Base-by-base conservation (phyloP, 352 stramenopile species). In the Phytophthora crassamura region DNA sequence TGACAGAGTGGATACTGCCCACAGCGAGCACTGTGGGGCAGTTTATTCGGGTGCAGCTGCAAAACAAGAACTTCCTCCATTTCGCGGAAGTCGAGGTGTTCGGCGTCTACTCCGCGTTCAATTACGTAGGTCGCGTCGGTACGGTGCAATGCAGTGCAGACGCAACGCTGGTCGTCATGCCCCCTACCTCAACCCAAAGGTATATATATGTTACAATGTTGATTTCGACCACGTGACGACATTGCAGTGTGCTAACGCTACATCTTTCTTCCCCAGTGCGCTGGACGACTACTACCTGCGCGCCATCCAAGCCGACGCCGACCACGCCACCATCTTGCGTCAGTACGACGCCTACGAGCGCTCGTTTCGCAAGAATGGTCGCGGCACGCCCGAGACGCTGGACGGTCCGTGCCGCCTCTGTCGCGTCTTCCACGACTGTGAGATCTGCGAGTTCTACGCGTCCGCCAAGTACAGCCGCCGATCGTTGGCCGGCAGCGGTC, bases 31-130 rank as follows among this genome's bases (percentile, higher is more conserved):
- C 84, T 12, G 61, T 93, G 5, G 93, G 88, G 5, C 78, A 95
- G 69, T 91, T 80, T 50, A 54, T 91, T 5, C 80, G 84, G n/a
- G 72, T 98, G 10, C 95, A 98, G 62, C 63, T 98, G 5, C 86
- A 98, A 66, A 78, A 66, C 38, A 93, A 78, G 47, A 91, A 93
- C 58, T 98, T 97, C 54, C 68, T 98, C 50, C 91, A 98, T 67
- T 75, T 98, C 50, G 90, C 91, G 22, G 69, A 94, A 64, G 68
- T 98, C 15, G 84, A 98, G 65, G 91, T 98, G 9, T 97, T 97
- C 64, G 95, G 93, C 11, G 91, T 94, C 5, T 93, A 91, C 72
- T 91, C 90, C 16, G 77, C 85, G 5, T 87, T 89, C 61, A 86
- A 88, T 43, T 93, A 87, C 46, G 80, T 97, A 3, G 94, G 93